These are phyloP conservation scores for Candida coquimbonensis DNA, from an alignment of 805 yeast genomes.

Conservation along the genomic window DNA sequence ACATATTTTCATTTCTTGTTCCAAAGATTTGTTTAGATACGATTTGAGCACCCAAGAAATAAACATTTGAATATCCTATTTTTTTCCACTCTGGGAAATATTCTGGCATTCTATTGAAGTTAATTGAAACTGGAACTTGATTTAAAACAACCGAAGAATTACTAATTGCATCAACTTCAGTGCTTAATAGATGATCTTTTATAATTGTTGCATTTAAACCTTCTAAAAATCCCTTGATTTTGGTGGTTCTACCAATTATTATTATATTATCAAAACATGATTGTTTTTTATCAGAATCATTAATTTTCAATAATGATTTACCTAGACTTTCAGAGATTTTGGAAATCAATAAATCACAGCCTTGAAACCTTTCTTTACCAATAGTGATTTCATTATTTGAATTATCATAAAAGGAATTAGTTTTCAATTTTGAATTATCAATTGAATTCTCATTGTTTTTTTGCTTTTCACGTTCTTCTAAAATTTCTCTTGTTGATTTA, in stretches of 20 bases:
- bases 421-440: slow-evolving; percentile 64
- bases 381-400: slow-evolving; percentile 50
- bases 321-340: slow-evolving; percentile 49
- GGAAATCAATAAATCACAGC: slow-evolving; percentile 54
- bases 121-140: slow-evolving; percentile 79
- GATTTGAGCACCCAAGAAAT: slow-evolving; percentile 82
- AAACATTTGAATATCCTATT: slow-evolving; percentile 65
- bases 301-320: slow-evolving; percentile 45
- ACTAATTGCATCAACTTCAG: slow-evolving; percentile 16
- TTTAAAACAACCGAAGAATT: slow-evolving; percentile 24
- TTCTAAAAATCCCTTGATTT: slow-evolving; percentile 70
- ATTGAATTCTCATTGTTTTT: slow-evolving; percentile 25
- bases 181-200: slow-evolving; percentile 44
- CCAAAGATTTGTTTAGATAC: slow-evolving; percentile 80
- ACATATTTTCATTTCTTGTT: slow-evolving; percentile 51
- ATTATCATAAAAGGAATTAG: slow-evolving; percentile 71
- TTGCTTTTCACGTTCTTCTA: slow-evolving; percentile 55
- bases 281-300: slow-evolving; percentile 65
- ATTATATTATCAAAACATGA: slow-evolving; percentile 81
- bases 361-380: slow-evolving; percentile 90
- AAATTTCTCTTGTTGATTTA: slow-evolving; percentile 53
- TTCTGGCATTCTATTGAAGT: slow-evolving; percentile 69
- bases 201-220: slow-evolving; percentile 54
- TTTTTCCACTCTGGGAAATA: slow-evolving; percentile 94
- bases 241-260: slow-evolving; percentile 70